Evolutionary conservation across 805 yeast genomes (phyloP).

Genomic region (Tanozyma kutaoensis): DNA sequence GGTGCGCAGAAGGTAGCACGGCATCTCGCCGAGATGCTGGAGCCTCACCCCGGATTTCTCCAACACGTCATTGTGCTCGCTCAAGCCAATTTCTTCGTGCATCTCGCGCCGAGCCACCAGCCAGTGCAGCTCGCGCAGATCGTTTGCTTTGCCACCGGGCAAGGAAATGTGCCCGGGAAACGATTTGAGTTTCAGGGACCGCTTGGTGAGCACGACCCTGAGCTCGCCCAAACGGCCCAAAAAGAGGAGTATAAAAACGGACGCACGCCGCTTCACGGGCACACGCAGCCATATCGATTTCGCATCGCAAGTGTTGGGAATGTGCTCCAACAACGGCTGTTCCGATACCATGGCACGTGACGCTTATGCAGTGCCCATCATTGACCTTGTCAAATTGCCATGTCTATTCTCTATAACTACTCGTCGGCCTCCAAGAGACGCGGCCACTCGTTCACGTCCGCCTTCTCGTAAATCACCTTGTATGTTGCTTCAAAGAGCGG

Average conservation of each 20-base stretch:
- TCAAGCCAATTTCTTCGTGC: conserved; percentile 75
- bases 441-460: conserved; percentile 28
- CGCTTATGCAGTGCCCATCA: no score
- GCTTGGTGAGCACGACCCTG: conserved; percentile 63
- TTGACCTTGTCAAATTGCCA: no score
- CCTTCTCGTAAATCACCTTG: conserved; percentile 26
- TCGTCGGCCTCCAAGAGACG: conserved; percentile 14
- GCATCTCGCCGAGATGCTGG: conserved; percentile 50
- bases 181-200: conserved; percentile 54
- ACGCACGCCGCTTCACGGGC: conserved; percentile 60
- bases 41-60: conserved; percentile 37
- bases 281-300: conserved; percentile 53
- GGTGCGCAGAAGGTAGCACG: conserved; percentile 73
- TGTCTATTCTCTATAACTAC: no score
- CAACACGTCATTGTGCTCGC: conserved; percentile 31
- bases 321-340: no score
- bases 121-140: conserved; percentile 50
- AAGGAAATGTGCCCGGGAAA: conserved; percentile 87
- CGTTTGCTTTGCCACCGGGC: conserved; percentile 91
- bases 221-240: conserved; percentile 63
- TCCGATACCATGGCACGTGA: no score
- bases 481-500: conserved; percentile 35
- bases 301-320: no score
- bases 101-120: conserved; percentile 73
- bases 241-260: conserved; percentile 67